Conservation (phyloP, 257 asterid genomes). For the Solanum chilense region DNA sequence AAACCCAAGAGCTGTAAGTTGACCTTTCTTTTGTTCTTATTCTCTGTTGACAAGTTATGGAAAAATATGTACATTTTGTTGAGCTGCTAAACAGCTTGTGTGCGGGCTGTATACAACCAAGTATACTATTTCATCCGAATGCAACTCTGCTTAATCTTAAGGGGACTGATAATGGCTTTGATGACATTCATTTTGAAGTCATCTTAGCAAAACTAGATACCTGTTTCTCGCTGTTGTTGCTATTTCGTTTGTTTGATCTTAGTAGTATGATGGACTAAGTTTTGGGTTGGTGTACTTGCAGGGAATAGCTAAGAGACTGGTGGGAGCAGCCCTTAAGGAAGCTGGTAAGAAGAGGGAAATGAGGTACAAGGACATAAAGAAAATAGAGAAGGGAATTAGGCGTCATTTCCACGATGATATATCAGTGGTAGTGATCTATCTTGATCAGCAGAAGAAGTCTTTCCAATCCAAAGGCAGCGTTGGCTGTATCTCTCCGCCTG, state of each 20-base stretch:
- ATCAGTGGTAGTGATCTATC: neutral
- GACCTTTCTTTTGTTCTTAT: neutral
- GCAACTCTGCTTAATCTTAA: neutral
- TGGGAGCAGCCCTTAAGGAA: neutral
- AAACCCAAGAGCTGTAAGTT: conserved; percentile 17
- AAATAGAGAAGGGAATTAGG: neutral
- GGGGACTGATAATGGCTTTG: neutral
- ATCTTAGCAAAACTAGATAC: neutral
- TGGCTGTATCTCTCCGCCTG: neutral
- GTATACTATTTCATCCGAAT: neutral
- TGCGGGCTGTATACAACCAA: neutral
- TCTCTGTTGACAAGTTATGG: neutral
- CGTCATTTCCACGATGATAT: conserved; percentile 1
- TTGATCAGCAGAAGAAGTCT: neutral
- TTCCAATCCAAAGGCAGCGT: neutral
- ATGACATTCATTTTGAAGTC: neutral
- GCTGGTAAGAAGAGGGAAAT: neutral
- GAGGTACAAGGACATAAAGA: neutral
- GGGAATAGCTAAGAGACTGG: neutral
- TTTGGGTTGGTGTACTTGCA: neutral
- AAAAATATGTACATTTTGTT: neutral
- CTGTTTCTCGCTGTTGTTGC: neutral
- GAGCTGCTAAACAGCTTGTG: neutral
- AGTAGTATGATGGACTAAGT: neutral
- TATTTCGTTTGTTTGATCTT: neutral